A percentile compares a stretch with the other conserved stretches of the same genome.
Evolutionary conservation across 2,329 filamentous ascomycete species (phyloP).

Genomic region (Dactylonectria estremocensis): DNA sequence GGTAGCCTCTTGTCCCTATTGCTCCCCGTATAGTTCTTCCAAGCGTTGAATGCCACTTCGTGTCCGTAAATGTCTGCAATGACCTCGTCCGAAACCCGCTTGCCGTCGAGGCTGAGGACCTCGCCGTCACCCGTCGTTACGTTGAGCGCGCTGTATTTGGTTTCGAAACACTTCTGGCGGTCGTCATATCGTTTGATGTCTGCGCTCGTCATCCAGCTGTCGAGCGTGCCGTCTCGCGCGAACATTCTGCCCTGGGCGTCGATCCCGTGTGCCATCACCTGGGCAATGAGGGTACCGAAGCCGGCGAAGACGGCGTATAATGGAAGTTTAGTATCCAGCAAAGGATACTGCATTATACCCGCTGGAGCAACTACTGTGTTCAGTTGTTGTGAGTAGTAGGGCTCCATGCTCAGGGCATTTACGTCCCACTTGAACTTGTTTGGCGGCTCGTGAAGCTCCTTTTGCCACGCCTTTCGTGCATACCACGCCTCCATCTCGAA

Average conservation of each 20-base stretch:
- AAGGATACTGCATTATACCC: slow-evolving; percentile 27
- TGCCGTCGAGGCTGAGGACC: slow-evolving; percentile 38
- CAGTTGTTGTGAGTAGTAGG: slow-evolving; percentile 22
- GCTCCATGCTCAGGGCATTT: slow-evolving; percentile 16
- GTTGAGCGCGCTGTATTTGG: slow-evolving; percentile 25
- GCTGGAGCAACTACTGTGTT: slow-evolving; percentile 39
- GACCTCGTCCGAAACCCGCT: slow-evolving; percentile 12
- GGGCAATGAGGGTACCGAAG: slow-evolving; percentile 30
- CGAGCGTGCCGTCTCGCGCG: slow-evolving; percentile 70
- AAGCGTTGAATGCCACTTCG: slow-evolving; percentile 69
- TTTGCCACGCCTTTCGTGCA: slow-evolving; percentile 22
- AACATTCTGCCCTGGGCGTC: slow-evolving; percentile 29
- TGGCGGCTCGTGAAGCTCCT: slow-evolving; percentile 14
- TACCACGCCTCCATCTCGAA: slow-evolving; percentile 31
- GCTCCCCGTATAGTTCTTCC: slow-evolving; percentile 57
- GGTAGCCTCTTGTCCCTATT: slow-evolving; percentile 56
- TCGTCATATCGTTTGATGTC: not conserved
- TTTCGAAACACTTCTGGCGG: slow-evolving; percentile 26
- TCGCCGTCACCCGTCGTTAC: not conserved
- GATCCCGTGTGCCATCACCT: slow-evolving; percentile 33
- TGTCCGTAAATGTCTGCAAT: slow-evolving; percentile 56
- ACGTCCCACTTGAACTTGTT: slow-evolving; percentile 13
- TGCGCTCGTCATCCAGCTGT: slow-evolving; percentile 57
- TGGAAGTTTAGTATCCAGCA: slow-evolving; percentile 24
- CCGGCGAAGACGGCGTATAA: slow-evolving; percentile 31